Base-by-base conservation (phyloP, 2,329 filamentous ascomycete genomes). In the Colletotrichum liaoningense region DNA sequence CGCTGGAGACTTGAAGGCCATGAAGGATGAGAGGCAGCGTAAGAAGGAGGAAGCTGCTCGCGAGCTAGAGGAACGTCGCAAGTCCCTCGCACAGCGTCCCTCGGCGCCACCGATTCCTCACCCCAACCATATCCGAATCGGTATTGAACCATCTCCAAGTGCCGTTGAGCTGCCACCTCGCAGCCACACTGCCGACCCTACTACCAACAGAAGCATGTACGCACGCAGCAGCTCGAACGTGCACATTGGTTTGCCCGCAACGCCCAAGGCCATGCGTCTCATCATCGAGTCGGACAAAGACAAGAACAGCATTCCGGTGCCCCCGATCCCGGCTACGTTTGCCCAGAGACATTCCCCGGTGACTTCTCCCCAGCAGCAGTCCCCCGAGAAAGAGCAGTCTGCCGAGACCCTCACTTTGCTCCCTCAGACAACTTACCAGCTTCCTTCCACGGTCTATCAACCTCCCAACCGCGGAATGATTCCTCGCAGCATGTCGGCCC, bases 241-340 rank as follows among this genome's bases (percentile, higher is more conserved):
- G 1, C 88, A 89, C 6, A 88, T 96, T 64, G 95, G 95, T 0
- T 88, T 98, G n/a, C 95, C 96, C 16, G 94, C 95, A 2, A 98
- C 95, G 1, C 95, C 96, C 35, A 92, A 94, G 84, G 95, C 95
- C 1, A 97, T 98, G 95, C 91, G 93, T 24, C 91, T 97, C 1
- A 91, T 94, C 56, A 91, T 96, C 77, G 89, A 90, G 76, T 83
- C 87, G 2, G 88, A 92, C 71, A 84, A 87, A 56, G 86, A 88
- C n/a, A 59, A 63, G 24, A 33, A 24, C 28, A 68, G 30, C 67
- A 49, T 73, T 3, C 70, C 67, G 8, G 84, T 90, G 5, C 89
- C 89, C 22, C 81, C 84, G 0, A 86, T 92, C 38, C 89, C 90
- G 1, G 76, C 83, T 1, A 84, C 80, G 12, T 89, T 88, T 74